Percentiles rank a stretch among this genome's conserved stretches.
These are phyloP conservation scores for Telfairia occidentalis DNA, from an alignment of 331 rosid species.

Conservation along the genomic window DNA sequence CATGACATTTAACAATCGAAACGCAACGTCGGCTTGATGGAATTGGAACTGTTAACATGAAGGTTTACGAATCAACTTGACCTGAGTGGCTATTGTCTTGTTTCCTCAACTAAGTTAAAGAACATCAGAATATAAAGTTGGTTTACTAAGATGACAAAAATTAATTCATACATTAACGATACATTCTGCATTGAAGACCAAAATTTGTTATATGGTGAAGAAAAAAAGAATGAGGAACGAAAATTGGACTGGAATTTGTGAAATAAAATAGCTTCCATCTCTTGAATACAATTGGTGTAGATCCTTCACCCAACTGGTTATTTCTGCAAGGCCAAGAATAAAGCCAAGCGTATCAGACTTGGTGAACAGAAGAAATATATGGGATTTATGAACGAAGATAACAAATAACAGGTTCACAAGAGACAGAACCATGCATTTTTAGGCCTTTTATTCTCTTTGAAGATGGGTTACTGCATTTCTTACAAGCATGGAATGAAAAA, in stretches of 20 bases:
- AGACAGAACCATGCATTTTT: not conserved
- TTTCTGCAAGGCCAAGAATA: constrained; percentile 7
- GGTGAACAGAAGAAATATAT: not conserved
- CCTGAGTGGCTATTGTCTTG: not conserved
- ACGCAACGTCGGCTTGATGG: not conserved
- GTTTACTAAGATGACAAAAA: not conserved
- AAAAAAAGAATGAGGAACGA: not conserved
- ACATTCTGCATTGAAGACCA: not conserved
- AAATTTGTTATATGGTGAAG: not conserved
- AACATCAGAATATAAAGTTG: not conserved
- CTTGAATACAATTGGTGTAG: not conserved
- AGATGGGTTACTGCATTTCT: not conserved
- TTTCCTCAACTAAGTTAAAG: not conserved
- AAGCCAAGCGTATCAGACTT: not conserved
- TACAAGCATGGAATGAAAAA: too few relatives aligned
- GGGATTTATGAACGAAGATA: not conserved
- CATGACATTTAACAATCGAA: not conserved
- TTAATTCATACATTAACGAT: not conserved
- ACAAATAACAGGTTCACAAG: not conserved
- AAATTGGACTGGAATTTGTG: not conserved
- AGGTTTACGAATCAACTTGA: not conserved
- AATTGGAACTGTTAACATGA: not conserved
- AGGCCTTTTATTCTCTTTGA: not conserved
- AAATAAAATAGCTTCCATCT: not conserved
- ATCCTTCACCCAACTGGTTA: not conserved